Evolutionary conservation across 2,329 filamentous ascomycete genomes (phyloP), one percentile per base, ranked within the genome.

Genomic region (Leptodontidium sp.): DNA sequence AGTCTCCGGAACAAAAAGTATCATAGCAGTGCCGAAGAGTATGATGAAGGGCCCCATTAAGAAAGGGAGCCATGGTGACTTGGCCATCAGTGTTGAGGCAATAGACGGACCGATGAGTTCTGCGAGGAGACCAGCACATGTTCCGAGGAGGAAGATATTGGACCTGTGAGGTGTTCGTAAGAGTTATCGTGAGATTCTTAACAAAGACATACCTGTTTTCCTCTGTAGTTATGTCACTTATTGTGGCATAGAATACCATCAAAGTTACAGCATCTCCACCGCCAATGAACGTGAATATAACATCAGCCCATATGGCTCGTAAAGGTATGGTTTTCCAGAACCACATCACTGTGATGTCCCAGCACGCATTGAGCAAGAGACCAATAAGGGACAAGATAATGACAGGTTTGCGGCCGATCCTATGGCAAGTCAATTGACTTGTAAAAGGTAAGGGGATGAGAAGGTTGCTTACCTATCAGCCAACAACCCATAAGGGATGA

Each of bases 401-500:
- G 17, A 82, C 78, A 9, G 76, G 75, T 50, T 79, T 80, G 35
- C 81, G 76, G 7, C 81, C 81, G 49, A 82, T 74, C 68, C 73
- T 75, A 17, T 35, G 8, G 50, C 4, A 14, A n/a, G 35, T 72
- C 21, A 78, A 47, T 24, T 14, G 50, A 21, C 7, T n/a, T 52
- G 40, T 40, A 40, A 6, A 45, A 32, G 21, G 2, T 32, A 29
- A 12, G 29, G 43, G 12, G 32, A 7, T 21, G 11, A 24, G 12
- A 1, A 12, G 17, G 17, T n/a, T 1, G 68, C 77, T 70, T 65
- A 79, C 77, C 77, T 77, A 72, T 82, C 81, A 9, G 79, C 80
- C 2, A 79, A 74, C 5, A 81, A 73, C 14, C 80, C 80, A 77
- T 81, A 82, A 1, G 80, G 77, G 55, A 82, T 71, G 0, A 80